Conservation (phyloP, 225 moss, liverwort and hornwort species). For the Pseudoscleropodium purum region DNA sequence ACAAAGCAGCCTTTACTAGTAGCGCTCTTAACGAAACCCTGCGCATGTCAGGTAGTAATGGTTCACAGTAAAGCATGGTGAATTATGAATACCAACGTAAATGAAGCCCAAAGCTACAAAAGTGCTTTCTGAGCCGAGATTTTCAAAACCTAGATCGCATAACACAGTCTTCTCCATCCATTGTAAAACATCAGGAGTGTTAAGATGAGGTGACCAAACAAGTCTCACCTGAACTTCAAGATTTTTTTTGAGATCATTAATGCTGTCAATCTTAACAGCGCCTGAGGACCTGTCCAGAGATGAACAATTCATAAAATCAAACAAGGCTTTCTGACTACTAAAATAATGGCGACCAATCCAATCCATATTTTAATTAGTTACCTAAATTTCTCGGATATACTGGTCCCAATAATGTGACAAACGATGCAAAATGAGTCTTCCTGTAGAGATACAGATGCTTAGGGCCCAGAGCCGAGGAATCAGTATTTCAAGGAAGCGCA, state of each 20-base stretch:
- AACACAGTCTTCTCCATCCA: not conserved
- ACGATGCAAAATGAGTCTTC: not conserved
- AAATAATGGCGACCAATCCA: not conserved
- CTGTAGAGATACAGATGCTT: not conserved
- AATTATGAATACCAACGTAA: not conserved
- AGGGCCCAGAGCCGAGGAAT: not conserved
- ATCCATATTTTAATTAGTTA: not conserved
- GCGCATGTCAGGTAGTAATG: not conserved
- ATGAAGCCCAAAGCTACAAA: not conserved
- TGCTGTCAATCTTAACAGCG: slow-evolving; percentile 29
- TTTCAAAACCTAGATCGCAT: not conserved
- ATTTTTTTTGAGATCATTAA: slow-evolving; percentile 47
- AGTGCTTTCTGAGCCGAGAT: not conserved
- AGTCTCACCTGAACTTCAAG: slow-evolving; percentile 52
- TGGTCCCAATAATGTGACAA: not conserved
- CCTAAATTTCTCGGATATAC: not conserved
- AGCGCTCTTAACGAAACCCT: slow-evolving; percentile 77
- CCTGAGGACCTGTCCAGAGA: slow-evolving; percentile 22
- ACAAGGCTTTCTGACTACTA: not conserved
- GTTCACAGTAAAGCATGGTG: not conserved
- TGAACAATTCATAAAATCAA: not conserved
- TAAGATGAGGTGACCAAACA: not conserved
- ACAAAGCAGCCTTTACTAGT: slow-evolving; percentile 81
- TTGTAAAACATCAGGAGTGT: not conserved
- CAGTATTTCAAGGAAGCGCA: not conserved